A percentile compares a stretch with the other conserved stretches of the same genome.
Conservation (phyloP, 208 protist species). For the Acanthamoeba sp. region DNA sequence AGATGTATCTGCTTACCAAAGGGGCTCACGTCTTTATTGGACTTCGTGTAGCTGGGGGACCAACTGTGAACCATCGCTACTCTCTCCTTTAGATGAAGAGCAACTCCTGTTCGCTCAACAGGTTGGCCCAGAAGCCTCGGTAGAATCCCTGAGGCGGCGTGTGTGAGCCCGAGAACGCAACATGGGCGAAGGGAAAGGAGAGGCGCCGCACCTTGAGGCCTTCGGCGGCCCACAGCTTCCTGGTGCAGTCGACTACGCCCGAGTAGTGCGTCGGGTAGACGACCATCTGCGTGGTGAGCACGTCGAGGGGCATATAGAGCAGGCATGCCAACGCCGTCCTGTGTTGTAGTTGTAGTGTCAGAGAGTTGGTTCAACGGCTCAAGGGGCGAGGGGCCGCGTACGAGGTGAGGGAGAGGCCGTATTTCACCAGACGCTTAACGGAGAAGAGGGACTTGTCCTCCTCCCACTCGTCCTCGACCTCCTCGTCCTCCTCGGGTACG, state of each 20-base stretch:
- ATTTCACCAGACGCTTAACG: neutral
- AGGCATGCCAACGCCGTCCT: conserved; percentile 21
- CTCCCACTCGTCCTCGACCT: neutral
- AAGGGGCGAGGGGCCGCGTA: neutral
- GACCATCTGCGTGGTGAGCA: conserved; percentile 55
- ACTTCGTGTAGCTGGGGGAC: too few species aligned
- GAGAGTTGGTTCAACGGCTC: neutral
- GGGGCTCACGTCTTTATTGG: too few species aligned
- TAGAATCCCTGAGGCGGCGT: neutral
- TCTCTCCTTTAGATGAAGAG: conserved; percentile 46
- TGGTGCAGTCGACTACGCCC: conserved; percentile 8
- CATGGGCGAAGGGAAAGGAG: neutral
- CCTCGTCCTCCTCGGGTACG: conserved; percentile 17
- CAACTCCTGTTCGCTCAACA: conserved; percentile 57
- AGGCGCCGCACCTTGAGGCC: neutral
- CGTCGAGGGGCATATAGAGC: conserved; percentile 16
- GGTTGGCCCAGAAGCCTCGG: conserved; percentile 43
- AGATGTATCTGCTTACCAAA: too few species aligned
- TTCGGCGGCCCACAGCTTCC: neutral
- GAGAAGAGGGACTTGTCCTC: conserved; percentile 21
- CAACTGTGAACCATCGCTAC: too few species aligned
- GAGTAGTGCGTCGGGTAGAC: conserved; percentile 12
- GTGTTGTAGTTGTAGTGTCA: too few species aligned
- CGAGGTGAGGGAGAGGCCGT: conserved; percentile 60
- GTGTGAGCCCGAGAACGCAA: neutral